These are phyloP conservation scores for Colletotrichum phormii DNA, from an alignment of 2,329 filamentous ascomycete species.

Conservation along the genomic window DNA sequence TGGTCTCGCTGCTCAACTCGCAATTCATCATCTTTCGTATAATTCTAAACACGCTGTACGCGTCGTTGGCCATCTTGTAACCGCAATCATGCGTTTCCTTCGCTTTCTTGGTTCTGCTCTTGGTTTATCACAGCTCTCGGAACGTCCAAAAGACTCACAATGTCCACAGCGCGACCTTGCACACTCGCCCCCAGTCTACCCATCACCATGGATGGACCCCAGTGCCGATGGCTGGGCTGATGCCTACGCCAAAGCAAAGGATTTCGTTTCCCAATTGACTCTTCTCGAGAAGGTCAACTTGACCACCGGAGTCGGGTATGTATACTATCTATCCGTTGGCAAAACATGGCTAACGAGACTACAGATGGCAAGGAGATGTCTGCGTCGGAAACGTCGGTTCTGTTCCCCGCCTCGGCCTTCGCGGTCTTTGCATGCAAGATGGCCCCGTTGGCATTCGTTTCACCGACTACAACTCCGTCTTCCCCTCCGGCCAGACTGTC, in stretches of 20 bases:
- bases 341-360: conserved; percentile 45
- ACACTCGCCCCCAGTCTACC: conserved; percentile 74
- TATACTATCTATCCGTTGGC: conserved; percentile 34
- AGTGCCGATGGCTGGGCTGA: conserved; percentile 77
- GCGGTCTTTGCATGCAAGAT: conserved; percentile 86
- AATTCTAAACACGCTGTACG: background rate
- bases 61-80: background rate
- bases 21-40: background rate
- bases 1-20: background rate
- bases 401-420: conserved; percentile 76
- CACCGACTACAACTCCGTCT: conserved; percentile 84
- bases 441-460: conserved; percentile 84
- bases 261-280: conserved; percentile 86
- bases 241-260: conserved; percentile 80
- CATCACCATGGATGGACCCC: conserved; percentile 87
- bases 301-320: conserved; percentile 88
- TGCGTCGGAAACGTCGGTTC: conserved; percentile 84
- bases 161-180: conserved; percentile 43
- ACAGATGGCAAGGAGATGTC: conserved; percentile 72
- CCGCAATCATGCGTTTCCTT: background rate
- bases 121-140: background rate
- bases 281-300: conserved; percentile 93
- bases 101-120: background rate
- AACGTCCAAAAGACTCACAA: background rate
- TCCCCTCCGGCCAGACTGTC: conserved; percentile 81